phyloP scores from a whole-genome alignment of 129 eudicot genomes.

The Logfia minima region DNA sequence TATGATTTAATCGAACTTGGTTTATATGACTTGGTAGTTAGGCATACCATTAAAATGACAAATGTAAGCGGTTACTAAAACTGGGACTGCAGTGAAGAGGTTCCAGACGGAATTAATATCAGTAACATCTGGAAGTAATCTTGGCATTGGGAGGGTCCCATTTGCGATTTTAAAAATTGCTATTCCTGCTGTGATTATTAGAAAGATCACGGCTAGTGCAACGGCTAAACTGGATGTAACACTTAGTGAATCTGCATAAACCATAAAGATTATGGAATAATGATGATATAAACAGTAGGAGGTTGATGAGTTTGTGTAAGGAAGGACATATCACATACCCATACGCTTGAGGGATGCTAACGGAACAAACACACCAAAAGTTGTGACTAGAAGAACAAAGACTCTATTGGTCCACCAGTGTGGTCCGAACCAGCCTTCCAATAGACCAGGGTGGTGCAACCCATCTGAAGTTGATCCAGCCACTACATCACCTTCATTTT shows the following conservation, averaged over 20 bases:
- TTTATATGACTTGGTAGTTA: background rate
- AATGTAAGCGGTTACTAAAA: conserved; percentile 79
- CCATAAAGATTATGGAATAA: background rate
- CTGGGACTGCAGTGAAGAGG: conserved; percentile 86
- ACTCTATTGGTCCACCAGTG: conserved; percentile 63
- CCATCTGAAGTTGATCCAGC: conserved; percentile 57
- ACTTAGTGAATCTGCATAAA: conserved; percentile 61
- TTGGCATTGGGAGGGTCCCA: conserved; percentile 52
- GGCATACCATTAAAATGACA: conserved; percentile 81
- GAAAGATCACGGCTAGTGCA: conserved; percentile 59
- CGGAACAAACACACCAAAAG: conserved; percentile 57
- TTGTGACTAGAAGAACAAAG: conserved; percentile 51
- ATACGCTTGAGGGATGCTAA: conserved; percentile 61
- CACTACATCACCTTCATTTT: conserved; percentile 55
- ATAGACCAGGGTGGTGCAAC: conserved; percentile 57
- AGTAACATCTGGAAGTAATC: conserved; percentile 53
- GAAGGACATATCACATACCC: conserved; percentile 34
- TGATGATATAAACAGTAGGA: background rate
- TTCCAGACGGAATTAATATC: conserved; percentile 49
- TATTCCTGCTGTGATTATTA: conserved; percentile 49
- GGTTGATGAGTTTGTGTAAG: background rate
- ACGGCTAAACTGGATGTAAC: conserved; percentile 65
- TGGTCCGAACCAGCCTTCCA: conserved; percentile 68
- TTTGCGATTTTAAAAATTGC: conserved; percentile 40
- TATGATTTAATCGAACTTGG: background rate